A percentile compares a stretch with the other conserved stretches of the same genome.
phyloP scores from a whole-genome alignment of 2,329 filamentous ascomycete genomes.

The Calonectria pseudoreteaudii region DNA sequence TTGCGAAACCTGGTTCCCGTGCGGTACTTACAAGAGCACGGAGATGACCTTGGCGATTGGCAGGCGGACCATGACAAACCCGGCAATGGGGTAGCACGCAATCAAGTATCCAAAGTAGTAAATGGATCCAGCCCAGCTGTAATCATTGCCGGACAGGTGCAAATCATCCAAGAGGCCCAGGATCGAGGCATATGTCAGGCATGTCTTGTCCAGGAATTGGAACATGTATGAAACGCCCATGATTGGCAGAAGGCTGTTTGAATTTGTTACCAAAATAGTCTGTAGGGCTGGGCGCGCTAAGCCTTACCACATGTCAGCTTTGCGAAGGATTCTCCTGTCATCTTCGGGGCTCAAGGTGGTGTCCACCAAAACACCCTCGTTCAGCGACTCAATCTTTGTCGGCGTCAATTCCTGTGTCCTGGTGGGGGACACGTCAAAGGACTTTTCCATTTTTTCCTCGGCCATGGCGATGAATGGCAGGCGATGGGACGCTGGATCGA shows the following conservation, averaged over 20 bases:
- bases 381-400: slow-evolving; percentile 10
- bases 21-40: slow-evolving; percentile 25
- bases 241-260: slow-evolving; percentile 62
- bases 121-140: slow-evolving; percentile 62
- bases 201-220: slow-evolving; percentile 72
- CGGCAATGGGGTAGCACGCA: slow-evolving; percentile 41
- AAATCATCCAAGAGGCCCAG: slow-evolving; percentile 61
- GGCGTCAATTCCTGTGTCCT: background rate
- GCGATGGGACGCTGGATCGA: no score
- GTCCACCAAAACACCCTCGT: background rate
- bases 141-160: slow-evolving; percentile 60
- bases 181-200: slow-evolving; percentile 62
- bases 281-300: background rate
- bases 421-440: background rate
- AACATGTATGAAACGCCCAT: slow-evolving; percentile 68
- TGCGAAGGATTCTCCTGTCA: slow-evolving; percentile 12
- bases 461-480: background rate
- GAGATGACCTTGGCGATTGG: slow-evolving; percentile 44
- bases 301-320: slow-evolving; percentile 14
- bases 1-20: background rate
- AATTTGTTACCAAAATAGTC: background rate
- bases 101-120: slow-evolving; percentile 65
- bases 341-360: slow-evolving; percentile 5
- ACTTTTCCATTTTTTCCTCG: background rate
- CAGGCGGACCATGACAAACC: slow-evolving; percentile 40